Conservation (phyloP, 148 eudicot genomes). For the Vaccinium corymbosum region DNA sequence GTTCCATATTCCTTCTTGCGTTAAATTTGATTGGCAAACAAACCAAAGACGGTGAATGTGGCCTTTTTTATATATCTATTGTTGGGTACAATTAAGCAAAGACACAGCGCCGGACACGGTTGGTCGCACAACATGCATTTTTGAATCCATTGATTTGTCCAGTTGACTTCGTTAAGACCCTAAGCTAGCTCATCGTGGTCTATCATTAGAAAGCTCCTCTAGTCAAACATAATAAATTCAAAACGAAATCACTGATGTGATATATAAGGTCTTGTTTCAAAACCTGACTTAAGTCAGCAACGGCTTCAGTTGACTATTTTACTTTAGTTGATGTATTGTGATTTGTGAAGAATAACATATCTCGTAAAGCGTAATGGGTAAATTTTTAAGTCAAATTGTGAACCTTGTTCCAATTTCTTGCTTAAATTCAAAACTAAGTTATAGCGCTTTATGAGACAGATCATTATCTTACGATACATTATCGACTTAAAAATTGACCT, state of each 20-base stretch:
- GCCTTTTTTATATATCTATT: neutral
- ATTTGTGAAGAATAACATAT: too few species aligned
- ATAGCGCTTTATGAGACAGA: too few species aligned
- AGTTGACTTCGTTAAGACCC: constrained; percentile 9
- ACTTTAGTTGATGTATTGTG: too few species aligned
- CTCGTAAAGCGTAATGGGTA: too few species aligned
- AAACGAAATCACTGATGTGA: neutral
- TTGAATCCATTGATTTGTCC: constrained; percentile 14
- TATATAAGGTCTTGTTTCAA: too few species aligned
- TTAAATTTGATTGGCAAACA: neutral
- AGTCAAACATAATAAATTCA: neutral
- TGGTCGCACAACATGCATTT: neutral
- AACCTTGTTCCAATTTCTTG: too few species aligned
- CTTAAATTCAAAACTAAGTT: too few species aligned
- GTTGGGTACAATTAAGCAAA: neutral
- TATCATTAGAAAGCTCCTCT: neutral
- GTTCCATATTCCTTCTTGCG: neutral
- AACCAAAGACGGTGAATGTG: neutral
- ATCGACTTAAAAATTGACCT: too few species aligned
- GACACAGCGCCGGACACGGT: constrained; percentile 15
- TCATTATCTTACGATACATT: too few species aligned
- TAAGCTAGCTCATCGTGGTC: neutral
- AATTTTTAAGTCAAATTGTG: too few species aligned
- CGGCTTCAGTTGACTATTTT: too few species aligned
- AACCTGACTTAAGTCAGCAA: too few species aligned